Evolutionary conservation across 2,329 filamentous ascomycete genomes (phyloP).

Genomic region (Sporothrix inflata): DNA sequence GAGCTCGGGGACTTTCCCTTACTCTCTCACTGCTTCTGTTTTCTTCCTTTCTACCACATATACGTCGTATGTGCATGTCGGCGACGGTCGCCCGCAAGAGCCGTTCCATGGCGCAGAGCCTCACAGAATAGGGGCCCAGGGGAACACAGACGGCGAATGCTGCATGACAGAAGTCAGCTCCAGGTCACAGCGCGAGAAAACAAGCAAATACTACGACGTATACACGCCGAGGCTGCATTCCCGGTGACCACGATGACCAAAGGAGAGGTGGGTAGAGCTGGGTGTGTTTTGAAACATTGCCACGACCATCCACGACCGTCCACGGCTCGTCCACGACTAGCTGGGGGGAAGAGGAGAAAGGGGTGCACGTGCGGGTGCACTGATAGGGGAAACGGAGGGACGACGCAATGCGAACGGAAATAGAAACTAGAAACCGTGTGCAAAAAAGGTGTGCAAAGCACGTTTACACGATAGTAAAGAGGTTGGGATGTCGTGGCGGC

Average conservation of each 20-base stretch:
- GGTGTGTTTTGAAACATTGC: conserved; percentile 2
- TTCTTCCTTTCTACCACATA: too few relatives aligned
- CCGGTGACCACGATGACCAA: background rate
- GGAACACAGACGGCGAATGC: background rate
- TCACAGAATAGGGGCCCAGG: background rate
- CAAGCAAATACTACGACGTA: background rate
- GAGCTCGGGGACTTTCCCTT: background rate
- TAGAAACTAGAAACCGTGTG: background rate
- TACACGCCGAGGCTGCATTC: background rate
- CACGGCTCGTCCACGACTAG: background rate
- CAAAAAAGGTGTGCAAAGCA: background rate
- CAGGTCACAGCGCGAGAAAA: background rate
- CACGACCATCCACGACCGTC: background rate
- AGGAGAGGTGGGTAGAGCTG: background rate
- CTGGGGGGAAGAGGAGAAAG: background rate
- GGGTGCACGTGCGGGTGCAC: background rate
- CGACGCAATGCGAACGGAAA: background rate
- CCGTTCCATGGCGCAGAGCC: background rate
- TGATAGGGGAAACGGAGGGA: background rate
- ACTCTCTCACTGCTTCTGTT: background rate
- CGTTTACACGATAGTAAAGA: conserved; percentile 11
- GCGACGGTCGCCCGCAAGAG: conserved; percentile 9
- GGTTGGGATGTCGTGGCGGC: conserved; percentile 1
- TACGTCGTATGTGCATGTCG: background rate
- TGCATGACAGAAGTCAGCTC: background rate